Evolutionary conservation across 495 filamentous ascomycete genomes (phyloP).

Genomic region (Penicillium flavigenum): DNA sequence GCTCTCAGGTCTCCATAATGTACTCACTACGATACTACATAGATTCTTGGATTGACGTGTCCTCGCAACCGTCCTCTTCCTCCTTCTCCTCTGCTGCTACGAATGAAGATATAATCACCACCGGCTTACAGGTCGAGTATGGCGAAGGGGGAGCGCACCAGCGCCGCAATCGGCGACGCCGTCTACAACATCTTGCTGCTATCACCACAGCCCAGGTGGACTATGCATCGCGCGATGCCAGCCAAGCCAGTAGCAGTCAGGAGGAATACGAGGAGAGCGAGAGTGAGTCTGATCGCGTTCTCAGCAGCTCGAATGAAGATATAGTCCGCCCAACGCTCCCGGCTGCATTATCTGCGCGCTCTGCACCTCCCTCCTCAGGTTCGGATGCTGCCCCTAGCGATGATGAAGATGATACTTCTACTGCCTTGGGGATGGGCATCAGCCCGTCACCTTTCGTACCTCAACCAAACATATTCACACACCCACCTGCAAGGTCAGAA

Average conservation of each 20-base stretch:
- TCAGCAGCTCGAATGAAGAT: conserved; percentile 84
- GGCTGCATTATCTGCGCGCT: conserved; percentile 23
- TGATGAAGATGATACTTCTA: conserved; percentile 76
- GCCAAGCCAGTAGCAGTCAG: conserved; percentile 66
- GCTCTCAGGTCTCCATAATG: conserved; percentile 38
- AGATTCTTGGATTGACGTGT: conserved; percentile 97
- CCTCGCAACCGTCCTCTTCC: conserved; percentile 90
- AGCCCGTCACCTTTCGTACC: conserved; percentile 69
- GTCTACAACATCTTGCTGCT: conserved; percentile 48
- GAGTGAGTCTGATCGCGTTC: conserved; percentile 76
- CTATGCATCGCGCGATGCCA: conserved; percentile 42
- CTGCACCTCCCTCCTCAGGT: conserved; percentile 32
- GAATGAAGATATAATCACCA: conserved; percentile 84
- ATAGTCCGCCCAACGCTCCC: conserved; percentile 41
- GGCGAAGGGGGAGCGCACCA: conserved; percentile 35
- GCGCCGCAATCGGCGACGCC: conserved; percentile 54
- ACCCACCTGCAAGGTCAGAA: conserved; percentile 66
- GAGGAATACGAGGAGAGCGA: conserved; percentile 88
- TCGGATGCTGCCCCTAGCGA: conserved; percentile 54
- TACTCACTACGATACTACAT: conserved; percentile 56
- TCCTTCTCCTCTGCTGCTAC: conserved; percentile 74
- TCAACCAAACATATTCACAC: conserved; percentile 86
- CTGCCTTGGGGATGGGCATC: conserved; percentile 67
- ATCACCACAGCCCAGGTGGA: conserved; percentile 50
- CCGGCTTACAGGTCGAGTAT: conserved; percentile 72